Evolutionary conservation across 2,329 filamentous ascomycete genomes (phyloP), one percentile per base, ranked within the genome.

Genomic region (Aspergillus pseudoglaucus): DNA sequence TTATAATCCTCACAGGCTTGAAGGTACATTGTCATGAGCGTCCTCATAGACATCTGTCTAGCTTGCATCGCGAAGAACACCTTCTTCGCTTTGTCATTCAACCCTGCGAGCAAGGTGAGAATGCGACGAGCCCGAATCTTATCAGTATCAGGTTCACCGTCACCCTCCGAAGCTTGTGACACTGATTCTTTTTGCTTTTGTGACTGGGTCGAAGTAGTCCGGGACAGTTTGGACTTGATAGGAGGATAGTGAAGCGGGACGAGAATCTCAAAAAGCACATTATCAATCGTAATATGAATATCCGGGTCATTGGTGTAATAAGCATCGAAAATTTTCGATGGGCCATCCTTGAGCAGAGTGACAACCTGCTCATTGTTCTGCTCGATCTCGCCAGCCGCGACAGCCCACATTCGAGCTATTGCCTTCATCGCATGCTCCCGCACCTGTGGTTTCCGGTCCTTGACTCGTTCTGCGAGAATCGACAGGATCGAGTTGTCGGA

Each of bases 291-390:
- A 17, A 89, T 79, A 60, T 94, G 93, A 45, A 96, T 81, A 54
- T 95, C 90, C 1, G 76, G 73, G 63, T 96, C 90, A 62, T 96
- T 96, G 51, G 89, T 86, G 65, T 95, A 98, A 60, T 86, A 90
- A 0, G 86, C 85, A 61, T 90, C 89, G 53, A 96, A 82, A 40
- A 98, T 89, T 52, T 83, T 85, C 1, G 86, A 86, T 2, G 93
- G 91, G 35, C 94, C 89, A 20, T 84, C 84, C 6, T 84, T 85
- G 10, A 98, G 74, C n/a, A 91, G 79, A 8, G 81, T 74, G 10
- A 79, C 80, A 17, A 95, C 85, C 15, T 78, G 75, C 57, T 95
- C 88, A 58, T 91, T 86, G 12, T 88, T 88, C 45, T 85, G 82
- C 20, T 88, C 83, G 58, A 98, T 87, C 59, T 95, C 90, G 15